Percentiles rank a stretch among this genome's conserved stretches.
Conservation (phyloP, 371 early-diverging fungal genomes). For the Catenaria anguillulae region DNA sequence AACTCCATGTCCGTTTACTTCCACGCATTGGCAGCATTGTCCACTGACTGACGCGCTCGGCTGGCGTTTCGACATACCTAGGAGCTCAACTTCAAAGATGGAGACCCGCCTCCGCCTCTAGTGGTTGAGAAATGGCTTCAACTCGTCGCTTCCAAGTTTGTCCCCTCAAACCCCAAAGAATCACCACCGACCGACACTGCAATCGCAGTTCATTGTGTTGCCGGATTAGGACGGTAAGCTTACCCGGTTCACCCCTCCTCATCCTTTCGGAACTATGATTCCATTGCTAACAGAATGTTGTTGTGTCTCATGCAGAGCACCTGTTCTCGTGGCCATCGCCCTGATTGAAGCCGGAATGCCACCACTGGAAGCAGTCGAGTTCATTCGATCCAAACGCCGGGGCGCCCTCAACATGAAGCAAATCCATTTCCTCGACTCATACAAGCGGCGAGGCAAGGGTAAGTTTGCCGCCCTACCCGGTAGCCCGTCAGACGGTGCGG, state of each 20-base stretch:
- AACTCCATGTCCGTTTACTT: conserved; percentile 29
- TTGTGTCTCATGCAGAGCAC: conserved; percentile 10
- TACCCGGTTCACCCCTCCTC: background rate
- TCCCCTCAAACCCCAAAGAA: background rate
- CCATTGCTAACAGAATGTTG: conserved; percentile 3
- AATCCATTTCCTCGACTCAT: conserved; percentile 10
- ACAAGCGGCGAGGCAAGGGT: conserved; percentile 8
- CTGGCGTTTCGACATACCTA: too few species aligned
- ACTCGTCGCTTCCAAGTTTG: background rate
- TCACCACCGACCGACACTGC: background rate
- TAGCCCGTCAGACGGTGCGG: background rate
- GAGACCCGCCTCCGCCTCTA: conserved; percentile 1
- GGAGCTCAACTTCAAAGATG: conserved; percentile 8
- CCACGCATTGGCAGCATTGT: background rate
- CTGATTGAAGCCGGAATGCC: conserved; percentile 14
- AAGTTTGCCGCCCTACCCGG: background rate
- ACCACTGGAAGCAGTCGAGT: conserved; percentile 12
- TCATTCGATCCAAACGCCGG: conserved; percentile 12
- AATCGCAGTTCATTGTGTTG: conserved; percentile 14
- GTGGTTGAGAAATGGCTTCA: background rate
- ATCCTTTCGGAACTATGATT: background rate
- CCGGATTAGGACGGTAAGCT: conserved; percentile 11
- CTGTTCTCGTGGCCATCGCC: conserved; percentile 14
- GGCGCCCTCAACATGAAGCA: conserved; percentile 15
- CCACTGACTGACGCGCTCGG: too few species aligned